Evolutionary conservation across 164 flowering plant genomes (phyloP).

Genomic region (Vitis labrusca): DNA sequence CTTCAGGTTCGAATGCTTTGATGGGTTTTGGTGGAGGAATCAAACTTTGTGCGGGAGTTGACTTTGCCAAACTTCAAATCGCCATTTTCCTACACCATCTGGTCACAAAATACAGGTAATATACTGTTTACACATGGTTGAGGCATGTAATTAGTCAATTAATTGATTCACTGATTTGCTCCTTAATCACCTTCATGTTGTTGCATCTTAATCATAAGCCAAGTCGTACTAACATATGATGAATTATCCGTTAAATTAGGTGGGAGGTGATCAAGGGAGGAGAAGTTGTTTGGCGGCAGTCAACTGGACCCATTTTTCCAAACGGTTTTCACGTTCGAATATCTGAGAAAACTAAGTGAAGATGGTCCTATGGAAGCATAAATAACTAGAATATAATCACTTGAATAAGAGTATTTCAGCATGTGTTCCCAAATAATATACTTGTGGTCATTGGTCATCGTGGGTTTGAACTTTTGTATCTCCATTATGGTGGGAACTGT

Average conservation of each 20-base stretch:
- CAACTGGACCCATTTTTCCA: slow-evolving; percentile 77
- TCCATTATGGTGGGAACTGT: too few relatives aligned
- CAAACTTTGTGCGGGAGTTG: slow-evolving; percentile 72
- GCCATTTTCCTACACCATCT: slow-evolving; percentile 64
- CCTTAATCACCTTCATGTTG: slow-evolving; percentile 2
- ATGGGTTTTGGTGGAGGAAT: slow-evolving; percentile 80
- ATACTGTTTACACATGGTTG: too few relatives aligned
- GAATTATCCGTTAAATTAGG: slow-evolving; percentile 25
- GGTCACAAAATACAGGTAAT: slow-evolving; percentile 61
- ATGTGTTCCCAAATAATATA: too few relatives aligned
- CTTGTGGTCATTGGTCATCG: too few relatives aligned
- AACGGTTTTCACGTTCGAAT: slow-evolving; percentile 68
- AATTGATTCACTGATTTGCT: not conserved
- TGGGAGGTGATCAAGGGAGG: slow-evolving; percentile 79
- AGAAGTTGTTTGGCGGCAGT: slow-evolving; percentile 62
- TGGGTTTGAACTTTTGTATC: too few relatives aligned
- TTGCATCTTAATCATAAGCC: too few relatives aligned
- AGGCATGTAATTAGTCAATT: too few relatives aligned
- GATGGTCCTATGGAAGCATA: too few relatives aligned
- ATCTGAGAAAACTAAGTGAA: slow-evolving; percentile 27
- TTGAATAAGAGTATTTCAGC: too few relatives aligned
- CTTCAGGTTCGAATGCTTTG: slow-evolving; percentile 52
- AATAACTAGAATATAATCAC: too few relatives aligned
- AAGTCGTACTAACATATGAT: too few relatives aligned
- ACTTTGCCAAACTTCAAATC: slow-evolving; percentile 65